Percentiles rank a stretch among this genome's conserved stretches.
Conservation (phyloP, 495 filamentous ascomycete genomes). For the Astrocystis sublimbata region DNA sequence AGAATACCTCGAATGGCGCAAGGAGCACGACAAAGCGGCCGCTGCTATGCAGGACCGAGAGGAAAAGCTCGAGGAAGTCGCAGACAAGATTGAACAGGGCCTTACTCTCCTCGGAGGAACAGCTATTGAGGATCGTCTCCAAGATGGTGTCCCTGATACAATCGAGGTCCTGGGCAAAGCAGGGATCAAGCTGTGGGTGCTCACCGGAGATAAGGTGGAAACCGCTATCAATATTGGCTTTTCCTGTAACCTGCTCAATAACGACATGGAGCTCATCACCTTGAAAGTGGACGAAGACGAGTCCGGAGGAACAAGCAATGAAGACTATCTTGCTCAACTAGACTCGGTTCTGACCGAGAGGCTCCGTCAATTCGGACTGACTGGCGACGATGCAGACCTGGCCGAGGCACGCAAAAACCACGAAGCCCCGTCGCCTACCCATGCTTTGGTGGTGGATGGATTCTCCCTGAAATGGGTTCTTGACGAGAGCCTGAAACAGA, state of each 20-base stretch:
- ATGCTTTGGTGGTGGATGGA: slow-evolving; percentile 96
- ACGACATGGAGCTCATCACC: slow-evolving; percentile 95
- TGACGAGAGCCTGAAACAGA: slow-evolving; percentile 77
- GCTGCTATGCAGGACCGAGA: slow-evolving; percentile 83
- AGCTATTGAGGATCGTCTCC: slow-evolving; percentile 95
- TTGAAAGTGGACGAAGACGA: slow-evolving; percentile 82
- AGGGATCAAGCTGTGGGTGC: slow-evolving; percentile 99
- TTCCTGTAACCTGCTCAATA: slow-evolving; percentile 95
- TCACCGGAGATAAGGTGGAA: slow-evolving; percentile 98
- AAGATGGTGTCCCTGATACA: slow-evolving; percentile 96
- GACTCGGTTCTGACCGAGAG: slow-evolving; percentile 71
- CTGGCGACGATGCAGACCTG: slow-evolving; percentile 85
- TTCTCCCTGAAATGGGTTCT: slow-evolving; percentile 91
- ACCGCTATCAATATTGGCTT: slow-evolving; percentile 99
- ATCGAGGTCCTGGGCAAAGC: slow-evolving; percentile 90
- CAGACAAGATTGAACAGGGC: slow-evolving; percentile 87
- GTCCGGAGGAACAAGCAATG: slow-evolving; percentile 32
- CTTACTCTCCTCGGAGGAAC: slow-evolving; percentile 91
- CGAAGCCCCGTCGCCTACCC: slow-evolving; percentile 79
- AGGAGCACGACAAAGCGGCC: slow-evolving; percentile 84
- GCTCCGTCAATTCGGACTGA: slow-evolving; percentile 72
- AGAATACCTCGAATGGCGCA: slow-evolving; percentile 84
- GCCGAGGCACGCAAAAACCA: slow-evolving; percentile 76
- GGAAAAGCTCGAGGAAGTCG: slow-evolving; percentile 87
- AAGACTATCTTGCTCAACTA: slow-evolving; percentile 55